Evolutionary conservation across 305 asterid species (phyloP).

Genomic region (Fraxinus angustifolia): DNA sequence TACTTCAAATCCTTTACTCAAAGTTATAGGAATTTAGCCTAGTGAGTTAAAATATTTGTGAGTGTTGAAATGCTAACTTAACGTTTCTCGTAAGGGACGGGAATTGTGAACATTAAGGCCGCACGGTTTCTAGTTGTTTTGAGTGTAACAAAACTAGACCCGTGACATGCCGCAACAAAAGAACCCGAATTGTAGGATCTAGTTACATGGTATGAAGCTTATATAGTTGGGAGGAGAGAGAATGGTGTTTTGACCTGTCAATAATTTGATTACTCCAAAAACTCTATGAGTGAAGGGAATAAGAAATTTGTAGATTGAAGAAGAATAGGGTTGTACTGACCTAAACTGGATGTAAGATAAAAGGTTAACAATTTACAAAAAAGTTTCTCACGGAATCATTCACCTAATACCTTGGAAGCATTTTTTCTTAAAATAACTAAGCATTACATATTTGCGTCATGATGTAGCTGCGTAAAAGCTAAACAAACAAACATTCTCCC

Average conservation of each 20-base stretch:
- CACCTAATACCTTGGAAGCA: not conserved
- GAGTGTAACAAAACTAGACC: too few species aligned
- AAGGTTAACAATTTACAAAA: not conserved
- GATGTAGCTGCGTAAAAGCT: not conserved
- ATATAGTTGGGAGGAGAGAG: conserved; percentile 13
- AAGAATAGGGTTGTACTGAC: not conserved
- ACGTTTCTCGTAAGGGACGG: too few species aligned
- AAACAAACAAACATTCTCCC: not conserved
- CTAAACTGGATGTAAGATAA: not conserved
- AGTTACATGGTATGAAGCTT: conserved; percentile 8
- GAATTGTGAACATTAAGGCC: too few species aligned
- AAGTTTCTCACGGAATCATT: not conserved
- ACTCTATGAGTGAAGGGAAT: not conserved
- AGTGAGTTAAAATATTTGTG: too few species aligned
- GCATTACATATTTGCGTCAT: not conserved
- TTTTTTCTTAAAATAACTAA: not conserved
- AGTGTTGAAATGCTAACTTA: too few species aligned
- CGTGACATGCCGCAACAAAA: not conserved
- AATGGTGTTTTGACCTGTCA: not conserved
- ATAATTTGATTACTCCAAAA: not conserved
- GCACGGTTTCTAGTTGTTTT: too few species aligned
- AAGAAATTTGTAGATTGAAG: not conserved
- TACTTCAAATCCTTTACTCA: too few species aligned
- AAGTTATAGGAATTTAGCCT: too few species aligned
- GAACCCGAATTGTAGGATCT: not conserved